Percentiles rank a stretch among this genome's conserved stretches.
Conservation (phyloP, 2,329 filamentous ascomycete species). For the Cladosporium colombiae region DNA sequence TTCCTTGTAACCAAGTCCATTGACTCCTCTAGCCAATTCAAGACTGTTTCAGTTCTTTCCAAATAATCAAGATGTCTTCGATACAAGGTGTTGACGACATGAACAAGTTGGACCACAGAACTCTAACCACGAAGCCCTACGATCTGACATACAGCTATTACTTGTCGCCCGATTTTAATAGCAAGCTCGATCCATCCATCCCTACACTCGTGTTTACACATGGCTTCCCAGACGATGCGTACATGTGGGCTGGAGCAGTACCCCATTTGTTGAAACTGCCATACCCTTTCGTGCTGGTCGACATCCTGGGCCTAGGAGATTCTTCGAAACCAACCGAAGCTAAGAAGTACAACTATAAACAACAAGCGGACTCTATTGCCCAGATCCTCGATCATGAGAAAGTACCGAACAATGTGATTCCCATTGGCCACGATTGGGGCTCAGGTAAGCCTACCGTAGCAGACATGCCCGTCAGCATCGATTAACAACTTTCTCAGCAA, state of each 20-base stretch:
- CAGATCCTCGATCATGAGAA: slow-evolving; percentile 45
- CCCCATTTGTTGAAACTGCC: slow-evolving; percentile 29
- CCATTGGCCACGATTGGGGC: slow-evolving; percentile 48
- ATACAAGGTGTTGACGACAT: slow-evolving; percentile 23
- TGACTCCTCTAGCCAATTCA: neutral
- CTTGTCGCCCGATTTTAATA: slow-evolving; percentile 32
- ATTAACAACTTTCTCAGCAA: neutral
- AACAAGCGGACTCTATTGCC: slow-evolving; percentile 40
- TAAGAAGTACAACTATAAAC: slow-evolving; percentile 39
- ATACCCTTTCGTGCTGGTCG: slow-evolving; percentile 40
- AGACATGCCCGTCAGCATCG: neutral
- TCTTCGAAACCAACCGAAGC: slow-evolving; percentile 41
- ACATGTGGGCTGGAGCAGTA: slow-evolving; percentile 46
- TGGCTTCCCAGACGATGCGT: slow-evolving; percentile 54
- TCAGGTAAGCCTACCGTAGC: slow-evolving; percentile 24
- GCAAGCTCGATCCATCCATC: slow-evolving; percentile 24
- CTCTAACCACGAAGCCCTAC: slow-evolving; percentile 30
- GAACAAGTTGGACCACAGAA: slow-evolving; percentile 30
- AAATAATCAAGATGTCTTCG: slow-evolving; percentile 8
- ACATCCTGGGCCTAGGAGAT: slow-evolving; percentile 45
- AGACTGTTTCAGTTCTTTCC: neutral
- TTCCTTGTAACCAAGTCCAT: too few relatives aligned
- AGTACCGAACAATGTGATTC: slow-evolving; percentile 38
- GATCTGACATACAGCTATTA: slow-evolving; percentile 35
- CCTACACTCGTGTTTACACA: slow-evolving; percentile 48